phyloP scores from a whole-genome alignment of 2,329 filamentous ascomycete species.

The Cercospora sp. region DNA sequence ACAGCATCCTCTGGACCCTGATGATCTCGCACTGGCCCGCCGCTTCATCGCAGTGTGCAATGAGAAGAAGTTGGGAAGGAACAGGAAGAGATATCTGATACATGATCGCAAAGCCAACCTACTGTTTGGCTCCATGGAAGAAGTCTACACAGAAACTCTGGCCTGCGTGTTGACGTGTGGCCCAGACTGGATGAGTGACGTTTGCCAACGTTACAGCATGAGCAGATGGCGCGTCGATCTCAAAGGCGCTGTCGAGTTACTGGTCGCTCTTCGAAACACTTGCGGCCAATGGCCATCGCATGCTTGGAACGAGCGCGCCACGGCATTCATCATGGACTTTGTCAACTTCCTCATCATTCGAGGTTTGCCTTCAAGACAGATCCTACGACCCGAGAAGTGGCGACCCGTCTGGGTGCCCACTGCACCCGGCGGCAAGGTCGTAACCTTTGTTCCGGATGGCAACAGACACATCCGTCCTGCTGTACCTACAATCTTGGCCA shows the following conservation, averaged over 20 bases:
- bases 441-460: constrained; percentile 35
- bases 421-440: constrained; percentile 29
- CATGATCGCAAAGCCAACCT: constrained; percentile 36
- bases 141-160: constrained; percentile 45
- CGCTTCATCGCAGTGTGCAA: constrained; percentile 40
- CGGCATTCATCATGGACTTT: constrained; percentile 39
- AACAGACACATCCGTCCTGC: constrained; percentile 28
- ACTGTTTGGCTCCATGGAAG: constrained; percentile 42
- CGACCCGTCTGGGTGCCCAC: constrained; percentile 33
- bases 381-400: constrained; percentile 34
- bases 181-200: constrained; percentile 42
- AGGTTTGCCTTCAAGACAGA: constrained; percentile 36
- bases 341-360: constrained; percentile 40
- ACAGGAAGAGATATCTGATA: constrained; percentile 37
- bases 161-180: constrained; percentile 45
- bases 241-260: constrained; percentile 34
- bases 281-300: constrained; percentile 34
- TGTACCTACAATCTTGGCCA: constrained; percentile 34
- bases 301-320: constrained; percentile 33
- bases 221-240: constrained; percentile 37
- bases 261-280: constrained; percentile 43
- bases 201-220: constrained; percentile 38
- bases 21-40: constrained; percentile 35
- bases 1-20: constrained; percentile 26
- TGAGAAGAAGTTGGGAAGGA: constrained; percentile 33